A percentile compares a stretch with the other conserved stretches of the same genome.
Conservation (phyloP, 805 yeast species). For the Candida morakotiae region DNA sequence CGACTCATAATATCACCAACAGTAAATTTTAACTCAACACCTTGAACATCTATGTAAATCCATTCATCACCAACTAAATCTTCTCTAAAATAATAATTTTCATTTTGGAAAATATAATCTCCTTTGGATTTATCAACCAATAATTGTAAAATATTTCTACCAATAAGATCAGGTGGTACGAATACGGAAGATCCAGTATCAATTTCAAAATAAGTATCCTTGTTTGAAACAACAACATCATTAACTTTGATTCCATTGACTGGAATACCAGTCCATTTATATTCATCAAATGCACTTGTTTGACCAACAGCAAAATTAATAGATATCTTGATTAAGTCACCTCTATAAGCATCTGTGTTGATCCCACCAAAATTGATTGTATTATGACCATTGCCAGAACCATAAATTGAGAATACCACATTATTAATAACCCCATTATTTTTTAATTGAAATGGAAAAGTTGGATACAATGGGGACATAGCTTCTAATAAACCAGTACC, state of each 20-base stretch:
- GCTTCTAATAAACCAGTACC: conserved; percentile 13
- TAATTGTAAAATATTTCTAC: conserved; percentile 10
- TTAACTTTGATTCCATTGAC: conserved; percentile 11
- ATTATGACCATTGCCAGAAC: conserved; percentile 1
- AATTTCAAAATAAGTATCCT: conserved; percentile 13
- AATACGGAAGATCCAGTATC: conserved; percentile 16
- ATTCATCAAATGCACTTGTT: conserved; percentile 5
- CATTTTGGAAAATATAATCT: conserved; percentile 3
- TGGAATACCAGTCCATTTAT: conserved; percentile 11
- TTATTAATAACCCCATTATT: conserved; percentile 8
- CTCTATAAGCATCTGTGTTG: conserved; percentile 16
- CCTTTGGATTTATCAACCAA: conserved; percentile 4
- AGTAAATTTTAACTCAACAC: conserved; percentile 1
- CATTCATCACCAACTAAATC: conserved; percentile 13
- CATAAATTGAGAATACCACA: conserved; percentile 13
- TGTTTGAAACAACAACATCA: conserved; percentile 9
- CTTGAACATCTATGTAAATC: conserved; percentile 4
- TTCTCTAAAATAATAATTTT: conserved; percentile 7
- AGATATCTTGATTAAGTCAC: conserved; percentile 12
- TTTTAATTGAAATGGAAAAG: conserved; percentile 14
- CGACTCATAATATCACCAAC: not conserved
- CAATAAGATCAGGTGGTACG: conserved; percentile 13
- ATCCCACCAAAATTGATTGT: conserved; percentile 21
- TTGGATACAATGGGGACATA: conserved; percentile 9
- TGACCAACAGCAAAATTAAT: conserved; percentile 12